Evolutionary conservation across 805 yeast species (phyloP), one percentile per base, ranked within the genome.

Genomic region (Yamadazyma laniorum): DNA sequence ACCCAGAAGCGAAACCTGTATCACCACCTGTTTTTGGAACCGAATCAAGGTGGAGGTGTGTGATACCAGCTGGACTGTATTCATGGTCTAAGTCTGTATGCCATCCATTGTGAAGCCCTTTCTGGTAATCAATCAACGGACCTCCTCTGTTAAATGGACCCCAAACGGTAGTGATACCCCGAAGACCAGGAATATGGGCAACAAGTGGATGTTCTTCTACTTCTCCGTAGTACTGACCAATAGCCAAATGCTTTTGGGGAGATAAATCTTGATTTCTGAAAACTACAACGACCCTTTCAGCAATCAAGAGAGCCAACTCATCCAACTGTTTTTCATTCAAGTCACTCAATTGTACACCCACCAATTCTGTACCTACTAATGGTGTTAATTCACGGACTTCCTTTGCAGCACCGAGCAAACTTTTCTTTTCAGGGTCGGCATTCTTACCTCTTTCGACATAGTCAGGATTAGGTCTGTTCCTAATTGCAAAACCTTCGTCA

Each of bases 1-100:
- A 75, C n/a, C 80, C 80, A 28, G 77, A 70, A 3, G 74, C 54
- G 78, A 79, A 76, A n/a, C 63, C 45, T 12, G 81, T 77, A 52
- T 77, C 81, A 42, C 81, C 81, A 34, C 81, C 81, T 21, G 66
- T 67, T 1, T 47, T 48, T 18, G 77, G 77, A 50, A 73, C 62
- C 9, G 63, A 47, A 45, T 62, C 69, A 34, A 52, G 52, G 45
- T 63, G 67, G 36, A 62, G 55, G 46, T 71, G 67, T 25, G 67
- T 62, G 29, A 61, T 53, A 34, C 66, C 67, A 4, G 67, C 65
- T 2, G 67, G 65, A 37, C 61, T 67, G 18, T 43, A 49, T 37
- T 62, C 67, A 37, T 62, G 67, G 14, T 56, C 63, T 42, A 62
- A 58, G 41, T 63, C 69, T 12, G 65, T 58, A 48, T 63, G 67